Evolutionary conservation across 225 moss, liverwort and hornwort genomes (phyloP), one percentile per base, ranked within the genome.

Genomic region (Marchantia polymorpha): DNA sequence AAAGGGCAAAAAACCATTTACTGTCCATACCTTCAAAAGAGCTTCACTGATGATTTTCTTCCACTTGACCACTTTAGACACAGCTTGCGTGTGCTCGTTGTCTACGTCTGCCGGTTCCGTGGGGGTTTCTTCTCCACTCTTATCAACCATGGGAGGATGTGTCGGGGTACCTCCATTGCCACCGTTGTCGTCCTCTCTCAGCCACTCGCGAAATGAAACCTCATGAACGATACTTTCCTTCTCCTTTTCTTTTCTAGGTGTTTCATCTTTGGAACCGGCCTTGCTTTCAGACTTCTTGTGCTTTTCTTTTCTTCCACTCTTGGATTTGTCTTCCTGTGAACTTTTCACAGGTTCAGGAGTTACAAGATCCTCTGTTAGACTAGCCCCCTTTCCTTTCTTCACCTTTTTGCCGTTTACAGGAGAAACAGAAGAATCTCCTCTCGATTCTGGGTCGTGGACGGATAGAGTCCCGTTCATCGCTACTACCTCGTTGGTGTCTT

Each of bases 191-290:
- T 79, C 79, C 3, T 82, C 86, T 55, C 27, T 29, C 16, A 87
- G 86, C 86, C 86, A 87, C 65, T 83, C 86, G 1, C 86, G 81
- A 51, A 87, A 87, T 58, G 86, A 87, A 8, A 87, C 64, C 51
- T 87, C 86, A 66, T 87, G 84, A 52, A 77, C 23, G 70, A 59
- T 46, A 4, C 50, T 26, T 55, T 83, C 83, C 55, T 55, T 82
- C 11, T 64, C 47, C 30, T 64, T 77, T 39, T 54, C 74, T 55
- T 54, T 58, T 30, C 47, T 55, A 0, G 77, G 64, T 20, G 60
- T 77, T 23, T 79, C 67, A 15, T 48, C 78, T 7, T 19, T 39
- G 13, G 51, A 19, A 17, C 52, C 78, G 8, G 74, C 3, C 52
- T 20, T 75, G 10, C 27, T 48, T 8, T 61, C 86, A 39, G 8